Evolutionary conservation across 306 rosid genomes (phyloP), one percentile per base, ranked within the genome.

Genomic region (Fragaria vesca): DNA sequence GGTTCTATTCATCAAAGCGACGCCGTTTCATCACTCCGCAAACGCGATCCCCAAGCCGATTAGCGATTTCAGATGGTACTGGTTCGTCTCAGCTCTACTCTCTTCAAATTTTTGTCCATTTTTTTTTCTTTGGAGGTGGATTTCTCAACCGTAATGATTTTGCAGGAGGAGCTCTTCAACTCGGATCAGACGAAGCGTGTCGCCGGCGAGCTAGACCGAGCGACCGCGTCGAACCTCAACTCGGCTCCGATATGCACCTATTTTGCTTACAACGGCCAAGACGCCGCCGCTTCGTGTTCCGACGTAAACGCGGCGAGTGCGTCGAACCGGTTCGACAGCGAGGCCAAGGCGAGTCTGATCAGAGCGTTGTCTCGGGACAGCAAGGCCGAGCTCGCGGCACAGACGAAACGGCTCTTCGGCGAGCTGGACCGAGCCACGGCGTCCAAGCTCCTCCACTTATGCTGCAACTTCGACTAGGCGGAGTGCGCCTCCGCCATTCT

Each of bases 381-480:
- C 58, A 82, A 79, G 75, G 58, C 18, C 12, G 20, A 78, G n/a
- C 79, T 82, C 24, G 12, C 80, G 1, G 4, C 69, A 2, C 74
- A 76, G 16, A 57, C 77, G 28, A 82, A 63, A 43, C 72, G 6
- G 20, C 65, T 85, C 68, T 57, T 13, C 3, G 17, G 30, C 66
- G 47, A 9, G 15, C n/a, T 78, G 38, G 80, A 79, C 62, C 82
- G 78, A 12, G 51, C 72, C 52, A 66, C 76, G 12, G 76, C 68
- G 7, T 42, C 82, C 38, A 85, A 76, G 75, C 72, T 85, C n/a
- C 86, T 85, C 69, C 82, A 79, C 10, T 82, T 82, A 52, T 79
- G 86, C 88, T 85, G 88, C 57, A 28, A 62, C 50, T 79, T 65
- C 47, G 86, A 85, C 75, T 79, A 86, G 2, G 73, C 43, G 18